Percentiles rank a stretch among this genome's conserved stretches.
These are phyloP conservation scores for Phytophthora pluvialis DNA, from an alignment of 352 stramenopile genomes.

Conservation along the genomic window DNA sequence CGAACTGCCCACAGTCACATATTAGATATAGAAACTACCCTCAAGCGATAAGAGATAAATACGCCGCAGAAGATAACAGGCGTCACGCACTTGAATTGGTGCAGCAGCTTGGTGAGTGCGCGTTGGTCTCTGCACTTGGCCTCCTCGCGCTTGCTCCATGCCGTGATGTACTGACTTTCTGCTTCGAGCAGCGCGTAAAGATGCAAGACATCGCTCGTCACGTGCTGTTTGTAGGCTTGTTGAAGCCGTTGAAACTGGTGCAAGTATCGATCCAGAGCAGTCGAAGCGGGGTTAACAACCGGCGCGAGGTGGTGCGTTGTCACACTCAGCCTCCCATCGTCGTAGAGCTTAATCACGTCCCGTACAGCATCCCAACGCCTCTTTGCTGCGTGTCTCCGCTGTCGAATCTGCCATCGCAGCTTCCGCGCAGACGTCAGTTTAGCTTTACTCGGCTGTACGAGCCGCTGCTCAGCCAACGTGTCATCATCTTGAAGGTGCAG, in stretches of 20 bases:
- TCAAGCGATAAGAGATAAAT: not conserved
- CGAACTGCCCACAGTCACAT: conserved; percentile 30
- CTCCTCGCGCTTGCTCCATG: conserved; percentile 40
- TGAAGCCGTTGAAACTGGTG: conserved; percentile 35
- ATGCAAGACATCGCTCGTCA: conserved; percentile 39
- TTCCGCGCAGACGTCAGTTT: conserved; percentile 36
- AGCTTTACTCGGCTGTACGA: conserved; percentile 24
- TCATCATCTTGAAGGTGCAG: conserved; percentile 25
- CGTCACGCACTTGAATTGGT: conserved; percentile 52
- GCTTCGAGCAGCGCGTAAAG: conserved; percentile 59
- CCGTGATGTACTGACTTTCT: conserved; percentile 48
- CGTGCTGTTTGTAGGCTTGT: conserved; percentile 39
- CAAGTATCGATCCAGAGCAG: conserved; percentile 34
- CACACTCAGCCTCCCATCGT: not conserved
- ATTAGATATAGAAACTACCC: not conserved
- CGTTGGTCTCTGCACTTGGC: conserved; percentile 38
- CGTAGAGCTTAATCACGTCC: conserved; percentile 1
- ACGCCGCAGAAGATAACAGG: too few species aligned
- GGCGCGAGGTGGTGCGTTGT: conserved; percentile 8
- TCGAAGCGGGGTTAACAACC: not conserved
- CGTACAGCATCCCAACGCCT: conserved; percentile 20
- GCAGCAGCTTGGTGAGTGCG: conserved; percentile 41
- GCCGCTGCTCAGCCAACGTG: conserved; percentile 8
- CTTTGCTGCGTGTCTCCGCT: conserved; percentile 1
- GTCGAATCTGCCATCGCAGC: conserved; percentile 22